A percentile compares a stretch with the other conserved stretches of the same genome.
These are phyloP conservation scores for Orbilia blumenaviensis DNA, from an alignment of 2,329 filamentous ascomycete genomes.

Conservation along the genomic window DNA sequence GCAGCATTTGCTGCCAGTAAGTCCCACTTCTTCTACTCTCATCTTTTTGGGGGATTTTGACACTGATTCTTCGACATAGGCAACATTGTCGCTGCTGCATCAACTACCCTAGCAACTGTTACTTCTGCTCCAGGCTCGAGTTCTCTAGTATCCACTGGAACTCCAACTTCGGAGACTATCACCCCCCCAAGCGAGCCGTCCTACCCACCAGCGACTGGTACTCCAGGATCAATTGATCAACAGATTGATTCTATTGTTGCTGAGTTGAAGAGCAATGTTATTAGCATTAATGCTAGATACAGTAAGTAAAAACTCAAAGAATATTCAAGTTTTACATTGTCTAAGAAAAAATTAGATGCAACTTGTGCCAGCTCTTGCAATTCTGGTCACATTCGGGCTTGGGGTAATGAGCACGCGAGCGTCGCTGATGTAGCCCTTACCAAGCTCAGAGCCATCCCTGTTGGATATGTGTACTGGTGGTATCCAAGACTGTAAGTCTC, in stretches of 20 bases:
- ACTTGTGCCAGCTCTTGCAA: slow-evolving; percentile 38
- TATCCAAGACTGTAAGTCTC: slow-evolving; percentile 42
- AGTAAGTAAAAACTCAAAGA: slow-evolving; percentile 1
- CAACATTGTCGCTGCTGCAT: slow-evolving; percentile 8
- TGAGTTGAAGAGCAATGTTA: slow-evolving; percentile 35
- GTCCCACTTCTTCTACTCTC: background rate
- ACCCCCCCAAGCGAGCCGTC: slow-evolving; percentile 36
- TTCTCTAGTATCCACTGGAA: background rate
- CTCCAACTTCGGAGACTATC: slow-evolving; percentile 9
- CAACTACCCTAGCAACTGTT: background rate
- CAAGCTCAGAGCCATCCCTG: slow-evolving; percentile 21
- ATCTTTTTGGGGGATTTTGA: background rate
- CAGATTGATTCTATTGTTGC: slow-evolving; percentile 36
- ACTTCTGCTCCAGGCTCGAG: background rate
- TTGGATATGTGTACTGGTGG: slow-evolving; percentile 49
- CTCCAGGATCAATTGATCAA: slow-evolving; percentile 25
- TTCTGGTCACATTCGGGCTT: slow-evolving; percentile 36
- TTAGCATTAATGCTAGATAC: slow-evolving; percentile 43
- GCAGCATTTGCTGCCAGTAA: slow-evolving; percentile 36
- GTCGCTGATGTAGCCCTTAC: slow-evolving; percentile 22
- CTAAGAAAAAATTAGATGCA: slow-evolving; percentile 8
- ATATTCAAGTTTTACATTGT: background rate
- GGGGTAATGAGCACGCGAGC: slow-evolving; percentile 46
- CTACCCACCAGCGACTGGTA: slow-evolving; percentile 42
- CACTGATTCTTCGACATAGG: slow-evolving; percentile 16